Evolutionary conservation across 345 rosid species (phyloP), one percentile per base, ranked within the genome.

Genomic region (Boechera stricta): DNA sequence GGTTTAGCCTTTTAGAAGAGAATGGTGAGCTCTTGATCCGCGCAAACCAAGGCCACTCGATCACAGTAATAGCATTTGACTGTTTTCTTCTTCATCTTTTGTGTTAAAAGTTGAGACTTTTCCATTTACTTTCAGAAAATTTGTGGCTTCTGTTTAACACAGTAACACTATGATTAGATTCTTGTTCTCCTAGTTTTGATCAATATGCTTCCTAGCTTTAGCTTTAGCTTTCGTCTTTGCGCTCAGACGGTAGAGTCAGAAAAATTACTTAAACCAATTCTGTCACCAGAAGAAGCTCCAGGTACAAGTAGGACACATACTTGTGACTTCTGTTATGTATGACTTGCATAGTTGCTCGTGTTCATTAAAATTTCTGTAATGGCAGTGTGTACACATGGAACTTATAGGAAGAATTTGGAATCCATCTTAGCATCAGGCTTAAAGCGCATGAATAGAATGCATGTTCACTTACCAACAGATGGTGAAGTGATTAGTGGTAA

Each of bases 11-110:
- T 13, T 33, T 86, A 21, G 96, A 89, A 77, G 97, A 91, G 74
- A 82, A 86, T 21, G 95, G 87, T 11, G 92, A 89, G 80, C 87
- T 90, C 81, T 73, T 87, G 54, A 88, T 92, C 38, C 97, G 93
- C 32, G 98, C 97, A 60, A 94, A 94, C 81, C 98, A 92, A 87
- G 97, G 98, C 47, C 98, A 94, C 76, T 85, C 98, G 0, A 69
- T 94, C 58, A 79, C 75, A 85, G 95, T 91, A 75, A 86, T 21
- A 21, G 24, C 24, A 21, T 21, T 21, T 21, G 24, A 21, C 24
- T 21, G 1, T 21, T 21, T 21, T 21, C 24, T 21, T 21, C 24
- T 21, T 21, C 24, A 21, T 21, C 24, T 21, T 21, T 21, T 21
- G 24, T 21, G 24, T 21, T 21, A 21, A 21, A 21, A 21, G 24